Evolutionary conservation across 371 early-diverging fungal genomes (phyloP).

Genomic region (Blakeslea trispora): DNA sequence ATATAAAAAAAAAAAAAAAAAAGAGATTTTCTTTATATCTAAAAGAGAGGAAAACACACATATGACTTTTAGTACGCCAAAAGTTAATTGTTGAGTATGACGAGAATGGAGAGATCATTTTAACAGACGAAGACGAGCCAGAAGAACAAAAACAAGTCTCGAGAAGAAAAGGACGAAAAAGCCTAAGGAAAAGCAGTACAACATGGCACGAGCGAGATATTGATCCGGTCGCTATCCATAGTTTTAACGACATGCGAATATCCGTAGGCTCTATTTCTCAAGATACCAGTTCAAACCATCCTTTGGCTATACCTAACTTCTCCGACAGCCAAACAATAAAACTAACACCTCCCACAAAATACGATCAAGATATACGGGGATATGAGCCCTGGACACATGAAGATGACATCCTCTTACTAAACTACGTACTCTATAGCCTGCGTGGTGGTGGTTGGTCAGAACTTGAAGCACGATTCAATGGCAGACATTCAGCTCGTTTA

Average conservation of each 20-base stretch:
- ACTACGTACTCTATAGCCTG: constrained; percentile 23
- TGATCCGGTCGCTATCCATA: background rate
- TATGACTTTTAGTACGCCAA: constrained; percentile 27
- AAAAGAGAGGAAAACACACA: background rate
- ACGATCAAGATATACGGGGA: constrained; percentile 43
- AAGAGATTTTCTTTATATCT: background rate
- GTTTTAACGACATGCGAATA: constrained; percentile 14
- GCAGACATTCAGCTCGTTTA: constrained; percentile 28
- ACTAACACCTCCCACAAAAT: constrained; percentile 33
- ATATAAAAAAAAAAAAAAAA: background rate
- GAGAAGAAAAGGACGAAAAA: constrained; percentile 5
- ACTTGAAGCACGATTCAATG: constrained; percentile 24
- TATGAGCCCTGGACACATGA: constrained; percentile 40
- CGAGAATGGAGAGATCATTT: constrained; percentile 43
- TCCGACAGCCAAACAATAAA: background rate
- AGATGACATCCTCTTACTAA: constrained; percentile 29
- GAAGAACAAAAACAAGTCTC: background rate
- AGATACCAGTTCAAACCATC: background rate
- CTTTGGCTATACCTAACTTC: constrained; percentile 3
- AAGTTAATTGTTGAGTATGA: constrained; percentile 53
- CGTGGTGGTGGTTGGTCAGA: constrained; percentile 30
- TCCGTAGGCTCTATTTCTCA: constrained; percentile 2
- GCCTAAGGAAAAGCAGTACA: background rate
- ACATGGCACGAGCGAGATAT: background rate
- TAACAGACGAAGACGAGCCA: constrained; percentile 35